Base-by-base conservation (phyloP, 371 early-diverging fungal species). In the Zopfochytrium polystomum region DNA sequence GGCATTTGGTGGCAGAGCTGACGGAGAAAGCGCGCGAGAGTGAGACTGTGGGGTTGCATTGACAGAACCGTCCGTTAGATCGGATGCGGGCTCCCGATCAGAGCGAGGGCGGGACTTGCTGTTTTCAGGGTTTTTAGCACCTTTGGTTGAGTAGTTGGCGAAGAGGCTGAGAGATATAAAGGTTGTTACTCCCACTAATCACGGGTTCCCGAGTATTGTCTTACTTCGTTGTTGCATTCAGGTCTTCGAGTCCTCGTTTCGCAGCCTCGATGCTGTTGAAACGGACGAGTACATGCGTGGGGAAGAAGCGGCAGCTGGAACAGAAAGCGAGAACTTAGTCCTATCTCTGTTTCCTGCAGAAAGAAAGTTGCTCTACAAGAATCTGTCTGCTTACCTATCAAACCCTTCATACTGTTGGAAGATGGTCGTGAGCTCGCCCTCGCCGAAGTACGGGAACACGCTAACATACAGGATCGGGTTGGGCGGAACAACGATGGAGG, bases 131-230 rank as follows among this genome's bases (percentile, higher is more conserved):
- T 32, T 62, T 60, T 72, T 71, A 13, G 70, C 69, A 23, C 77
- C 76, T 52, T 76, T 76, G 7, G 72, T 76, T 27, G 77, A 76
- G 53, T 72, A 76, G 52, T 76, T 76, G 20, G 77, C 74, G 50
- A 74, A 75, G 23, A 76, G 57, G 50, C 60, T 60, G 25, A 18
- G n/a, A 30, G 1, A 7, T 29, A n/a, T 15, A 30, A 26, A 34
- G 23, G 31, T 29, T 57, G 29, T n/a, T n/a, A n/a, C n/a, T n/a
- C 7, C 11, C 18, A 11, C 38, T 7, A 38, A 11, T 7, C 18
- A 18, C 18, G 7, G 18, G 38, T 38, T 38, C 38, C 7, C 38
- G 18, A 38, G 38, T 38, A 38, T 38, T 38, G 18, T 38, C 38
- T 30, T 51, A 60, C 60, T 76, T 76, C 2, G 77, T 76, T 9